Conservation (phyloP, 371 early-diverging fungal genomes). For the Mortierella sp. region DNA sequence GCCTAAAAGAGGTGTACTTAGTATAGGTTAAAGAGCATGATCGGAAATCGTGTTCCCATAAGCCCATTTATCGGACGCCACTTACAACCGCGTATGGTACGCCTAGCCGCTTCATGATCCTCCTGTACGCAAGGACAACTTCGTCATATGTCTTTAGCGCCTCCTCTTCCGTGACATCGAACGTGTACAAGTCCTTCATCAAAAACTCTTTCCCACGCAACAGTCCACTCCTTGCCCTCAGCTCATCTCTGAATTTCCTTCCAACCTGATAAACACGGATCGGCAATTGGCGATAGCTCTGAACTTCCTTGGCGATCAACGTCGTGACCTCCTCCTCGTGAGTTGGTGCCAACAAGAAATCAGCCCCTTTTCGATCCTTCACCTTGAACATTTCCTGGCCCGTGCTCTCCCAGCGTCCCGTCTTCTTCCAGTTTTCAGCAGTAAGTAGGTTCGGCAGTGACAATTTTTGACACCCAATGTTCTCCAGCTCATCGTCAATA, state of each 20-base stretch:
- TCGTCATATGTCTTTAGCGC: constrained; percentile 79
- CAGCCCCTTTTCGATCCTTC: constrained; percentile 80
- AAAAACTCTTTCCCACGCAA: constrained; percentile 89
- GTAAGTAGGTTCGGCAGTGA: constrained; percentile 76
- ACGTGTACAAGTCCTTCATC: constrained; percentile 96
- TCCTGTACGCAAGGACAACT: constrained; percentile 77
- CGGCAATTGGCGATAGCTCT: constrained; percentile 80
- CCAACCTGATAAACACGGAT: constrained; percentile 91
- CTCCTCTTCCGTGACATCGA: constrained; percentile 76
- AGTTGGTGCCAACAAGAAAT: constrained; percentile 85
- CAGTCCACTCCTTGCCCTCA: constrained; percentile 84
- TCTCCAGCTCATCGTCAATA: constrained; percentile 83
- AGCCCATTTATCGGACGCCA: neutral
- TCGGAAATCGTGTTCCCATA: no score
- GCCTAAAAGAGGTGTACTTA: constrained; percentile 60
- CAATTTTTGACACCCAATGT: constrained; percentile 80
- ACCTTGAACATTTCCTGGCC: constrained; percentile 84
- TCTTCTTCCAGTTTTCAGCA: constrained; percentile 78
- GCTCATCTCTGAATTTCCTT: constrained; percentile 86
- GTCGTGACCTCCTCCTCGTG: constrained; percentile 93
- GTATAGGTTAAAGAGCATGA: neutral
- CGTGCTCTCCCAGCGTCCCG: constrained; percentile 81
- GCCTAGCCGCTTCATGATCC: constrained; percentile 78
- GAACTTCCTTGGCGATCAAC: constrained; percentile 73
- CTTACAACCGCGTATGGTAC: constrained; percentile 80